Conservation (phyloP, 2,329 filamentous ascomycete species). For the Talaromyces sp. region DNA sequence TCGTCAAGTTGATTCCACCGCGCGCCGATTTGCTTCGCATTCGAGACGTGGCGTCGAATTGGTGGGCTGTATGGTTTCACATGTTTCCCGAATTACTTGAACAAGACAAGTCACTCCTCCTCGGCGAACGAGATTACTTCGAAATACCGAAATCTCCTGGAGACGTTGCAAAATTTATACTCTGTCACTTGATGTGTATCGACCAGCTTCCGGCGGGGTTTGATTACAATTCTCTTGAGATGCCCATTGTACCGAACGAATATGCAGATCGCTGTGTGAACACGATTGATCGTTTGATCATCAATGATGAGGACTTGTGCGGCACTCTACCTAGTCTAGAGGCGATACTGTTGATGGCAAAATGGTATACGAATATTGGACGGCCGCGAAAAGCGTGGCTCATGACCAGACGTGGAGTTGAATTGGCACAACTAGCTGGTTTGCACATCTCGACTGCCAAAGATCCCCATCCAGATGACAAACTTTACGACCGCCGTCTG, state of each 20-base stretch:
- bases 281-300: slow-evolving; percentile 47
- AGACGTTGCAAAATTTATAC: slow-evolving; percentile 40
- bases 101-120: slow-evolving; percentile 19
- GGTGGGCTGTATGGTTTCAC: slow-evolving; percentile 33
- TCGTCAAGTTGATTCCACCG: slow-evolving; percentile 36
- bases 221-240: slow-evolving; percentile 35
- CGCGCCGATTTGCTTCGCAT: slow-evolving; percentile 31
- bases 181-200: slow-evolving; percentile 45
- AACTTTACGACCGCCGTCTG: slow-evolving; percentile 30
- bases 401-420: slow-evolving; percentile 49
- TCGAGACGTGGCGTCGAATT: slow-evolving; percentile 28
- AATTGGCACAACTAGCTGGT: slow-evolving; percentile 52
- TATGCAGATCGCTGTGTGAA: slow-evolving; percentile 47
- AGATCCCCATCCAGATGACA: slow-evolving; percentile 25
- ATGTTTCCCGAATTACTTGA: slow-evolving; percentile 33
- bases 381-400: slow-evolving; percentile 55
- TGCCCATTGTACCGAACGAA: slow-evolving; percentile 40
- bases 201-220: slow-evolving; percentile 40
- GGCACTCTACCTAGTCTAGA: slow-evolving; percentile 53
- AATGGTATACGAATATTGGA: slow-evolving; percentile 54
- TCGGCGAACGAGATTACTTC: slow-evolving; percentile 7
- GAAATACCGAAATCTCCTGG: slow-evolving; percentile 31
- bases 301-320: slow-evolving; percentile 49
- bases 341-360: slow-evolving; percentile 49
- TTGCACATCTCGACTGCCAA: slow-evolving; percentile 38